Percentiles rank a stretch among this genome's conserved stretches.
These are phyloP conservation scores for Ampelocalamus luodianensis DNA, from an alignment of 176 grass and related monocot species.

Conservation along the genomic window DNA sequence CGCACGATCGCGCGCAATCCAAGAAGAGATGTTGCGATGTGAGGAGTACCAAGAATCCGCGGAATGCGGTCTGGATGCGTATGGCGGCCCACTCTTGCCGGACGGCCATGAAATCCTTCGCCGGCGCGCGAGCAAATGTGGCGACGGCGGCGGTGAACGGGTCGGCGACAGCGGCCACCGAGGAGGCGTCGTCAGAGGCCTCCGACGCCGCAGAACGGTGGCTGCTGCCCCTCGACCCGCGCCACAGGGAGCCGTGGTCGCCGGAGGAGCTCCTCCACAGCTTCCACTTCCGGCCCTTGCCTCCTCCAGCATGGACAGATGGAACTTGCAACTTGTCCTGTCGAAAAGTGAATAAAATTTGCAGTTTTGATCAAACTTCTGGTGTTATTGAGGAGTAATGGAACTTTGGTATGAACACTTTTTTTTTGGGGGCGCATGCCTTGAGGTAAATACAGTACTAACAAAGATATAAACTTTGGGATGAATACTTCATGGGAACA, in stretches of 20 bases:
- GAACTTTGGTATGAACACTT: background rate
- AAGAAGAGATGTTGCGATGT: background rate
- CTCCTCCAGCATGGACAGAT: conserved; percentile 17
- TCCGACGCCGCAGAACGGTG: conserved; percentile 59
- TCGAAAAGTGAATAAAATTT: background rate
- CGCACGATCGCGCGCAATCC: background rate
- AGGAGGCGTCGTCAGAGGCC: conserved; percentile 68
- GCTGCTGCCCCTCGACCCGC: conserved; percentile 49
- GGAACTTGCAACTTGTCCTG: conserved; percentile 50
- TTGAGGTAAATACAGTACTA: background rate
- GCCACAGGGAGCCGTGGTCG: conserved; percentile 57
- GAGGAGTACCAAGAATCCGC: conserved; percentile 77
- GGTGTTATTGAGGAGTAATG: background rate
- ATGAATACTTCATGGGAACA: background rate
- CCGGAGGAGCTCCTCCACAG: conserved; percentile 80
- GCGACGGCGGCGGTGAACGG: conserved; percentile 68
- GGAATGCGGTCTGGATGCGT: conserved; percentile 91
- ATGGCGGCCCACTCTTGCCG: conserved; percentile 84
- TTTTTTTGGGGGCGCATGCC: too few relatives aligned
- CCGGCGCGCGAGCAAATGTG: conserved; percentile 71
- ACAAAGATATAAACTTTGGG: background rate
- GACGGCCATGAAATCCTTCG: conserved; percentile 90
- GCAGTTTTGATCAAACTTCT: background rate
- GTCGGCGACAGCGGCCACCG: conserved; percentile 54
- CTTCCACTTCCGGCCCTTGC: conserved; percentile 83